Percentiles rank a stretch among this genome's conserved stretches.
These are phyloP conservation scores for Schrenkiella parvula DNA, from an alignment of 345 rosid genomes.

Conservation along the genomic window DNA sequence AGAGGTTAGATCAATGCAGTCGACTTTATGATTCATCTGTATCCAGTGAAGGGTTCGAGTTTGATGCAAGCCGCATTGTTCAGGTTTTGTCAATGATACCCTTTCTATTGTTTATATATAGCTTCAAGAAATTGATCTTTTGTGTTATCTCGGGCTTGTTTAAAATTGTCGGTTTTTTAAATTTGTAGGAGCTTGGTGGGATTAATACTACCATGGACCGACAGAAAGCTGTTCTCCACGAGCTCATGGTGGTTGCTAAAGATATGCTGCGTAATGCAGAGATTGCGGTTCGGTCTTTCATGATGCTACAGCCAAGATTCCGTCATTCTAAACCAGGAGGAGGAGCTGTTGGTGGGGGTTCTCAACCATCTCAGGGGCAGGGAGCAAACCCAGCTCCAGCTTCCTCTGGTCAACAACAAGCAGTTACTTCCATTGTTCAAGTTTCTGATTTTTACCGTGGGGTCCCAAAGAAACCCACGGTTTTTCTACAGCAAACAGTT, in stretches of 20 bases:
- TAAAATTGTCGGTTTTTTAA: not conserved
- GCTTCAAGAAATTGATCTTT: not conserved
- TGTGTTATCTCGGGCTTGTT: not conserved
- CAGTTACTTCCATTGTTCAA: slow-evolving; percentile 49
- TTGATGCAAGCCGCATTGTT: slow-evolving; percentile 80
- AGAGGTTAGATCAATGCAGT: slow-evolving; percentile 84
- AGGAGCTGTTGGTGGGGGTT: slow-evolving; percentile 42
- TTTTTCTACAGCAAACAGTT: slow-evolving; percentile 73
- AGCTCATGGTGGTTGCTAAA: slow-evolving; percentile 74
- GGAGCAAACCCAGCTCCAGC: slow-evolving; percentile 48
- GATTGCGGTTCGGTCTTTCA: slow-evolving; percentile 83
- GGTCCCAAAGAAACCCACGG: slow-evolving; percentile 86
- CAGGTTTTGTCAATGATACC: slow-evolving; percentile 46
- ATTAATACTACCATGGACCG: slow-evolving; percentile 72
- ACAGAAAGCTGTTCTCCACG: slow-evolving; percentile 73
- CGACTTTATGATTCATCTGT: slow-evolving; percentile 95
- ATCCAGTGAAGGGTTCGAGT: slow-evolving; percentile 81
- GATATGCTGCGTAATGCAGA: slow-evolving; percentile 83
- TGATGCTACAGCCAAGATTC: slow-evolving; percentile 75
- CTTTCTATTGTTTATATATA: not conserved
- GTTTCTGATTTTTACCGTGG: slow-evolving; percentile 84
- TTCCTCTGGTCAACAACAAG: slow-evolving; percentile 63
- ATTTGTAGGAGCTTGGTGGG: slow-evolving; percentile 87
- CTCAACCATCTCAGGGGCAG: slow-evolving; percentile 59
- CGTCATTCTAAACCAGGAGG: slow-evolving; percentile 46